Conservation (phyloP, 768 basidiomycete species). For the Ramaria rubella region DNA sequence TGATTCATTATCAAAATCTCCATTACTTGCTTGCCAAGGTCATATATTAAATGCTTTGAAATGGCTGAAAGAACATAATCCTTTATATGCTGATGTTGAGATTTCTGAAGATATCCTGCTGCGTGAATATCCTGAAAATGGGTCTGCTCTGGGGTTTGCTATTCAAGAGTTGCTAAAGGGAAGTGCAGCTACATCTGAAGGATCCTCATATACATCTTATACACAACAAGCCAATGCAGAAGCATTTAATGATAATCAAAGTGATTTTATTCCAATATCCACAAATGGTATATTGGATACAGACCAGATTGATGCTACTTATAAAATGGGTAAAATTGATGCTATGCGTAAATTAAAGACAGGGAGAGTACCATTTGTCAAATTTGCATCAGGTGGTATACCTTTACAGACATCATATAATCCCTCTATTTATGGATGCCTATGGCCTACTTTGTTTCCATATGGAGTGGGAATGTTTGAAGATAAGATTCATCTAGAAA, state of each 20-base stretch:
- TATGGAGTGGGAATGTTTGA: conserved; percentile 19
- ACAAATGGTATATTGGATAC: conserved; percentile 13
- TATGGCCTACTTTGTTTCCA: conserved; percentile 21
- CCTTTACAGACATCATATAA: conserved; percentile 15
- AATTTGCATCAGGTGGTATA: conserved; percentile 13
- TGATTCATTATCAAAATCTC: conserved; percentile 13
- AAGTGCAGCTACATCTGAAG: not conserved
- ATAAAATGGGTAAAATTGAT: conserved; percentile 13
- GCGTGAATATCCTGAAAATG: conserved; percentile 14
- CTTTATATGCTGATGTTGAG: conserved; percentile 15
- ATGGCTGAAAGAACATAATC: conserved; percentile 16
- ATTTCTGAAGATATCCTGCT: conserved; percentile 1
- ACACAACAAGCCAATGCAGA: conserved; percentile 15
- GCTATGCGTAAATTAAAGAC: conserved; percentile 9
- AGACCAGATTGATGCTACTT: conserved; percentile 13
- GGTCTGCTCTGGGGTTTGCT: conserved; percentile 8
- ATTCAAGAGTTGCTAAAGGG: conserved; percentile 1
- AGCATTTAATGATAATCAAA: conserved; percentile 6
- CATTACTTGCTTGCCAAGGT: conserved; percentile 11
- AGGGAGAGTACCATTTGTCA: conserved; percentile 12
- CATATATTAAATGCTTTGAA: not conserved
- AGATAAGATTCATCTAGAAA: too few relatives aligned
- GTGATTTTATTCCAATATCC: not conserved
- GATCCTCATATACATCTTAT: conserved; percentile 9
- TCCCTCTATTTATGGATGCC: conserved; percentile 14